A percentile compares a stretch with the other conserved stretches of the same genome.
Conservation (phyloP, 1,284 basidiomycete species). For the Phylloboletellus chloephorus region DNA sequence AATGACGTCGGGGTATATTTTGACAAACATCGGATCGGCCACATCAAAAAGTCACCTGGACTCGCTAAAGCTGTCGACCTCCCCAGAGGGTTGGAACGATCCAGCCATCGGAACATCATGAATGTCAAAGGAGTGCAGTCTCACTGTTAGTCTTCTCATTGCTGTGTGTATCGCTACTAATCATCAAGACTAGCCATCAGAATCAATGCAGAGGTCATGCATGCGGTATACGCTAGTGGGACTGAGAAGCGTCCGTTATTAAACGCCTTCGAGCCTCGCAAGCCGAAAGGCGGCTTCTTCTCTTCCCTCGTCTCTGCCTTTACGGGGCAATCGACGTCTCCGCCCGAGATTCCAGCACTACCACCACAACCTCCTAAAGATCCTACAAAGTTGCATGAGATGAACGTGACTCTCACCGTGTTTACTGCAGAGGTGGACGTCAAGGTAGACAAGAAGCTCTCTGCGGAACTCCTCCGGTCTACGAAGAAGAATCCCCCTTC, state of each 20-base stretch:
- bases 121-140: conserved; percentile 20
- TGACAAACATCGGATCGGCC: conserved; percentile 73
- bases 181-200: conserved; percentile 49
- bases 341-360: conserved; percentile 33
- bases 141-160: conserved; percentile 14
- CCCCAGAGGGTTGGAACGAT: conserved; percentile 39
- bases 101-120: conserved; percentile 26
- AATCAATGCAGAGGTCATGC: conserved; percentile 80
- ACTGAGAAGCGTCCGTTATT: conserved; percentile 49
- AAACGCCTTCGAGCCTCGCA: conserved; percentile 35
- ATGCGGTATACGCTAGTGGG: conserved; percentile 74
- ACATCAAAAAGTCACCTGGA: conserved; percentile 67
- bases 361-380: conserved; percentile 43
- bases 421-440: conserved; percentile 82
- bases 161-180: background rate
- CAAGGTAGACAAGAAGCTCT: conserved; percentile 66
- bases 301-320: conserved; percentile 72
- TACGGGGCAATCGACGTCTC: conserved; percentile 37
- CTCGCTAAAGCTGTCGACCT: conserved; percentile 53
- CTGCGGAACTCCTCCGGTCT: conserved; percentile 78
- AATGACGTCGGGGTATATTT: conserved; percentile 74
- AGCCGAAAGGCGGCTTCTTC: conserved; percentile 59
- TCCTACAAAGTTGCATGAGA: conserved; percentile 51
- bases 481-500: conserved; percentile 94
- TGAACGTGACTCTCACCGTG: conserved; percentile 73